A percentile compares a stretch with the other conserved stretches of the same genome.
Evolutionary conservation across 139 green algal species (phyloP).

Genomic region (Coccomyxa sp.): DNA sequence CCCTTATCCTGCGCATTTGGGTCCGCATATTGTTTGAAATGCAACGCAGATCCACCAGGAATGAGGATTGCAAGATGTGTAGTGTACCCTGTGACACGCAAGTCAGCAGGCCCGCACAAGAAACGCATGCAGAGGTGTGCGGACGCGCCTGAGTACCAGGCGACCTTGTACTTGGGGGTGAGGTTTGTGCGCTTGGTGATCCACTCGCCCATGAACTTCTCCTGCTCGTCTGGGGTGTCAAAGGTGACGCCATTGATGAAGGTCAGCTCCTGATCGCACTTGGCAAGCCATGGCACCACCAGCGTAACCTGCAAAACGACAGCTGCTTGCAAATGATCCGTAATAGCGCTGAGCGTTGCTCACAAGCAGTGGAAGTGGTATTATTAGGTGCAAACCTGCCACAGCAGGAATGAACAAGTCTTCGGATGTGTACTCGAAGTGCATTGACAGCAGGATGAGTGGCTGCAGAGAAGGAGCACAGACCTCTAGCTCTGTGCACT

Average conservation of each 20-base stretch:
- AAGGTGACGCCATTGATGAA: slow-evolving; percentile 86
- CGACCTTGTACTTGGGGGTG: slow-evolving; percentile 81
- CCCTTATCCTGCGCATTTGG: no score
- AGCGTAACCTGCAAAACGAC: slow-evolving; percentile 49
- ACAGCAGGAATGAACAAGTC: not conserved
- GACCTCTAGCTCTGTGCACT: slow-evolving; percentile 24
- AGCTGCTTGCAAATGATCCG: not conserved
- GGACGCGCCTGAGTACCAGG: not conserved
- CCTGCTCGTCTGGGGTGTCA: slow-evolving; percentile 76
- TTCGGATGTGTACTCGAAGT: not conserved
- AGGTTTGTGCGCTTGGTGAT: slow-evolving; percentile 80
- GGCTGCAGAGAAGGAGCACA: not conserved
- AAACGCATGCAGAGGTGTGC: not conserved
- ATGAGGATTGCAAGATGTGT: no score
- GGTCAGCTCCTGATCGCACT: slow-evolving; percentile 80
- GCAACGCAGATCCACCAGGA: no score
- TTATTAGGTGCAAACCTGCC: not conserved
- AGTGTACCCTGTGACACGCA: not conserved
- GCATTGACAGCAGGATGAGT: not conserved
- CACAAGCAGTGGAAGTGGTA: no score
- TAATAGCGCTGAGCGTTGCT: not conserved
- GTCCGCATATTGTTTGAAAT: not conserved
- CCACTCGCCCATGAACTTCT: slow-evolving; percentile 85
- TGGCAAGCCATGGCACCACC: slow-evolving; percentile 86
- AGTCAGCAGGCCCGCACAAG: not conserved